phyloP scores from a whole-genome alignment of 202 grass and related monocot species.

The Alloteropsis angusta region DNA sequence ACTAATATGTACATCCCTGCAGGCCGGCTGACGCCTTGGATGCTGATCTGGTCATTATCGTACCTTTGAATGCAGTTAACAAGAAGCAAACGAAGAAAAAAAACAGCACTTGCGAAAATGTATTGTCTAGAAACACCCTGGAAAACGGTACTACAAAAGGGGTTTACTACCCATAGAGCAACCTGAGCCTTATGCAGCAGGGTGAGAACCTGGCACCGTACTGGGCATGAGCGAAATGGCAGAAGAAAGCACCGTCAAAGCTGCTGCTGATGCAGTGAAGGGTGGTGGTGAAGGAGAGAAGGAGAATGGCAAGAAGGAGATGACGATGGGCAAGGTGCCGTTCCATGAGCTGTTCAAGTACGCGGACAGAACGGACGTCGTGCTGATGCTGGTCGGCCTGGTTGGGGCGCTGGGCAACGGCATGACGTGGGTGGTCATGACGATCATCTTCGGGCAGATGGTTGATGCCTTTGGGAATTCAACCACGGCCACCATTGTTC shows the following conservation, averaged over 20 bases:
- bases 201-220: neutral
- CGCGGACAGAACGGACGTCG: constrained; percentile 25
- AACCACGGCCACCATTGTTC: constrained; percentile 7
- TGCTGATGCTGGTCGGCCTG: constrained; percentile 37
- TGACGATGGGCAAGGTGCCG: neutral
- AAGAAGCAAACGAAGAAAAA: neutral
- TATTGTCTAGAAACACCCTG: neutral
- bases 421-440: constrained; percentile 34
- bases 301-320: neutral
- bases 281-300: neutral
- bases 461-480: constrained; percentile 36
- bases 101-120: neutral
- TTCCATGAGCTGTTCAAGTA: constrained; percentile 35
- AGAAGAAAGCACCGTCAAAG: neutral
- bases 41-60: neutral
- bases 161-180: neutral
- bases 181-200: neutral
- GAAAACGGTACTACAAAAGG: neutral
- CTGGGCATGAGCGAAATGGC: neutral
- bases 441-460: constrained; percentile 47
- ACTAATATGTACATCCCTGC: neutral
- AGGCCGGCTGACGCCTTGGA: neutral
- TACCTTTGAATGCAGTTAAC: neutral
- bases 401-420: constrained; percentile 33
- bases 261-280: neutral